Percentiles rank a stretch among this genome's conserved stretches.
Evolutionary conservation across 129 eudicot species (phyloP).

Genomic region (Helichrysum umbraculigerum): DNA sequence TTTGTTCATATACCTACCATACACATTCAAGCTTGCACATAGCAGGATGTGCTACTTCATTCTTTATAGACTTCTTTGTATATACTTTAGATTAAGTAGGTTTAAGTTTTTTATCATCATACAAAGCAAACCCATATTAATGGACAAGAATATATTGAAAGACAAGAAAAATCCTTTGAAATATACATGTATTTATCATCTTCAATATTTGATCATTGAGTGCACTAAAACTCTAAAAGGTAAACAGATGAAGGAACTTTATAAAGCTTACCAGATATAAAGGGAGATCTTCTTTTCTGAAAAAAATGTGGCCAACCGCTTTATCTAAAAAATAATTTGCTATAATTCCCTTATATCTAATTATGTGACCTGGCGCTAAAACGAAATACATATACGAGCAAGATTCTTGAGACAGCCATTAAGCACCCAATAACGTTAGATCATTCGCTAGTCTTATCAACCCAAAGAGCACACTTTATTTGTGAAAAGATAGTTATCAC

Average conservation of each 20-base stretch:
- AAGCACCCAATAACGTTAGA: conserved; percentile 3
- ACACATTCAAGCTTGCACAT: conserved; percentile 54
- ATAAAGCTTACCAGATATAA: conserved; percentile 8
- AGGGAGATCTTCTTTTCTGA: conserved; percentile 1
- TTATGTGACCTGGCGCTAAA: conserved; percentile 13
- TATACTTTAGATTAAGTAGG: not conserved
- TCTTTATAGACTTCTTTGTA: not conserved
- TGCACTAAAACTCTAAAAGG: conserved; percentile 1
- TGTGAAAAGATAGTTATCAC: not conserved
- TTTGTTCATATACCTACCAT: conserved; percentile 56
- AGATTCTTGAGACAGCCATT: conserved; percentile 7
- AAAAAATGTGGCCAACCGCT: conserved; percentile 14
- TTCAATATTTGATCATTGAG: conserved; percentile 15
- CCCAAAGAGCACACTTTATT: not conserved
- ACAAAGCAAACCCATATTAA: not conserved
- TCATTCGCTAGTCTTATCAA: conserved; percentile 31
- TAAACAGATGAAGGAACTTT: conserved; percentile 14
- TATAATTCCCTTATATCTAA: conserved; percentile 27
- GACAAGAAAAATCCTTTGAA: not conserved
- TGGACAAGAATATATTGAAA: not conserved
- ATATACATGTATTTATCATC: conserved; percentile 13
- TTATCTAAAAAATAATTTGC: conserved; percentile 19
- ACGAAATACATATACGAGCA: not conserved
- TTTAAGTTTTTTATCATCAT: not conserved
- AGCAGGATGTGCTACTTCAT: not conserved